Percentiles rank a stretch among this genome's conserved stretches.
These are phyloP conservation scores for Echria macrotheca DNA, from an alignment of 495 filamentous ascomycete species.

Conservation along the genomic window DNA sequence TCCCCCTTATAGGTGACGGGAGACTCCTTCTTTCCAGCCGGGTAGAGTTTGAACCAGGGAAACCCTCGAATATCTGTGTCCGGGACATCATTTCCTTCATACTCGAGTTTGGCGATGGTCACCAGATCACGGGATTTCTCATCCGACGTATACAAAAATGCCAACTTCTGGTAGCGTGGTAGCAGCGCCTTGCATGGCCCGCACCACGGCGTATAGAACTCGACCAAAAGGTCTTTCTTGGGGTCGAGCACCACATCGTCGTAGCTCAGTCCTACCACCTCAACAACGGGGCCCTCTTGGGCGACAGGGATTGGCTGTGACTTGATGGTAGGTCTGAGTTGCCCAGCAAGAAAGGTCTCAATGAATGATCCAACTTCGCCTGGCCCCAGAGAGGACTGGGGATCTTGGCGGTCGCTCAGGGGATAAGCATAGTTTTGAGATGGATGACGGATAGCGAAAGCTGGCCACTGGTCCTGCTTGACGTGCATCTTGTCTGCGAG, in stretches of 20 bases:
- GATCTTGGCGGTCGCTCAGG: neutral
- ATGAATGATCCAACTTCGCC: neutral
- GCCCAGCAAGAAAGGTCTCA: neutral
- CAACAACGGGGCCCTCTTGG: neutral
- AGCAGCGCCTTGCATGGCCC: conserved; percentile 1
- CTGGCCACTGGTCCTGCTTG: neutral
- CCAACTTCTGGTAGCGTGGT: neutral
- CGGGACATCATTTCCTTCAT: neutral
- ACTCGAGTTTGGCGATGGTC: neutral
- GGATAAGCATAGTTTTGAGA: neutral
- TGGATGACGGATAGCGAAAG: neutral
- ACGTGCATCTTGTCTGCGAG: neutral
- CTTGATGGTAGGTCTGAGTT: neutral
- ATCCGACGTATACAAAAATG: neutral
- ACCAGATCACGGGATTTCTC: neutral
- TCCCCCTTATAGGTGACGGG: neutral
- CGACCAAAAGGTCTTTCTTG: neutral
- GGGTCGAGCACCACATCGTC: neutral
- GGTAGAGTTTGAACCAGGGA: conserved; percentile 4
- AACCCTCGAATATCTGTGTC: neutral
- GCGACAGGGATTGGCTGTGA: neutral
- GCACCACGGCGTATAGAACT: conserved; percentile 1
- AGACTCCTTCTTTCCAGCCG: neutral
- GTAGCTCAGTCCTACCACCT: neutral
- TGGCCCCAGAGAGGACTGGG: neutral